Evolutionary conservation across 495 filamentous ascomycete species (phyloP).

Genomic region (Xylaria bambusicola): DNA sequence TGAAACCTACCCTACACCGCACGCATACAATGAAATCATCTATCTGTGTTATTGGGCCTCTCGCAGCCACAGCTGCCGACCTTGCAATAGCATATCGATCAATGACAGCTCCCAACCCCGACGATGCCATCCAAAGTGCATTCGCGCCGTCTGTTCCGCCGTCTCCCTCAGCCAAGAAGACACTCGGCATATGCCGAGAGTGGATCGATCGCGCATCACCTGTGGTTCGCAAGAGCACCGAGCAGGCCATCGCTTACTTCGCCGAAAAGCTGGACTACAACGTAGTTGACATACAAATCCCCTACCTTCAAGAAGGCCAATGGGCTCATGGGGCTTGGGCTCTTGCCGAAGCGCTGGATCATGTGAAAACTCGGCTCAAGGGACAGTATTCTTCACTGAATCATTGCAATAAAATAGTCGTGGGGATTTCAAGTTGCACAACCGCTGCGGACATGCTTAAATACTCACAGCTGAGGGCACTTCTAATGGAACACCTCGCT

Average conservation of each 20-base stretch:
- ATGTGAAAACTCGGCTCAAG: constrained; percentile 29
- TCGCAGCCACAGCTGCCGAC: constrained; percentile 76
- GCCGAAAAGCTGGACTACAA: constrained; percentile 61
- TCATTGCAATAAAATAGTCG: constrained; percentile 71
- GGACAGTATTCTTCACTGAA: constrained; percentile 50
- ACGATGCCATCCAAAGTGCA: constrained; percentile 38
- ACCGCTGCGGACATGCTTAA: constrained; percentile 68
- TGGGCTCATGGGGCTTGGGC: constrained; percentile 80
- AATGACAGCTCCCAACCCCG: constrained; percentile 69
- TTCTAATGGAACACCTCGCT: constrained; percentile 83
- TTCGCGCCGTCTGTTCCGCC: constrained; percentile 48
- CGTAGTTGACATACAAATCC: constrained; percentile 72
- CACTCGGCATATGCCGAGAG: constrained; percentile 71
- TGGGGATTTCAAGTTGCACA: constrained; percentile 64
- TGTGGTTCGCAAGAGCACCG: constrained; percentile 60
- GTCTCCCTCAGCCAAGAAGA: constrained; percentile 40
- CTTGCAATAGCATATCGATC: constrained; percentile 79
- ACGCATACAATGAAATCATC: constrained; percentile 58
- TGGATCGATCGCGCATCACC: constrained; percentile 74
- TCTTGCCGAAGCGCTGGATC: constrained; percentile 63
- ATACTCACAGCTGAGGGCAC: constrained; percentile 70
- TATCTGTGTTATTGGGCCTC: constrained; percentile 71
- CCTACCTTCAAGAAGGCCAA: constrained; percentile 72
- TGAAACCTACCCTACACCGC: constrained; percentile 83
- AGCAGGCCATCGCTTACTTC: constrained; percentile 63